phyloP scores from a whole-genome alignment of 495 filamentous ascomycete genomes.

The Penicillium coffeae region DNA sequence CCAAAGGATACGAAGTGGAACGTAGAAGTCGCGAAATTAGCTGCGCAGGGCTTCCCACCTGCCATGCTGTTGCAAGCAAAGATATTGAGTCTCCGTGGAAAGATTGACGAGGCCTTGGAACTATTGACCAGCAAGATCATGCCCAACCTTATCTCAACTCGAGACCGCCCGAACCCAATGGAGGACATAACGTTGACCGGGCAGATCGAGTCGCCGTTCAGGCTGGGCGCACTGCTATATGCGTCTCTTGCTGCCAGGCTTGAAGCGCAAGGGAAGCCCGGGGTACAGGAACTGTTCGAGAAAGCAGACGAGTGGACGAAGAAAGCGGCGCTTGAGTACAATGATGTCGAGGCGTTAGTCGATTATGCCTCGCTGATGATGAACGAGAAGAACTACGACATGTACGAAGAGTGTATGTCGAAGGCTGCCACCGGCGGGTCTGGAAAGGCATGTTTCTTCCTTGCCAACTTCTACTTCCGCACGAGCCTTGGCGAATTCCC shows the following conservation, averaged over 20 bases:
- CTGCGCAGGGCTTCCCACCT: conserved; percentile 21
- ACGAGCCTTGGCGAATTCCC: conserved; percentile 24
- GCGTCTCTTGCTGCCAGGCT: conserved; percentile 4
- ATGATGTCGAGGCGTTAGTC: conserved; percentile 27
- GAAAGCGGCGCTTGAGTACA: conserved; percentile 29
- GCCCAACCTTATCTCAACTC: conserved; percentile 14
- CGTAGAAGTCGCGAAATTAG: conserved; percentile 17
- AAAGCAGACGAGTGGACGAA: conserved; percentile 11
- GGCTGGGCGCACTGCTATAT: conserved; percentile 22
- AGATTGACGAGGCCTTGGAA: conserved; percentile 17
- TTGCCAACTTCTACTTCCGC: conserved; percentile 40
- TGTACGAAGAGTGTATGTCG: conserved; percentile 37
- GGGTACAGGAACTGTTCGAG: neutral
- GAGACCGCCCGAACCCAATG: neutral
- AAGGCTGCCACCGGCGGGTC: conserved; percentile 30
- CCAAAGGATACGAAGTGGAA: conserved; percentile 12
- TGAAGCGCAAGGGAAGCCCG: neutral
- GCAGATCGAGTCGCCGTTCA: conserved; percentile 20
- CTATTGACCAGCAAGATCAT: conserved; percentile 26
- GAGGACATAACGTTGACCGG: conserved; percentile 12
- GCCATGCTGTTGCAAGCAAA: conserved; percentile 32
- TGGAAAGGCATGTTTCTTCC: conserved; percentile 23
- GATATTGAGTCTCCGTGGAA: conserved; percentile 18
- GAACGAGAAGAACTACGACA: conserved; percentile 16
- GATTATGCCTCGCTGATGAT: conserved; percentile 24